phyloP scores from a whole-genome alignment of 768 basidiomycete species.

The Russula sp. region DNA sequence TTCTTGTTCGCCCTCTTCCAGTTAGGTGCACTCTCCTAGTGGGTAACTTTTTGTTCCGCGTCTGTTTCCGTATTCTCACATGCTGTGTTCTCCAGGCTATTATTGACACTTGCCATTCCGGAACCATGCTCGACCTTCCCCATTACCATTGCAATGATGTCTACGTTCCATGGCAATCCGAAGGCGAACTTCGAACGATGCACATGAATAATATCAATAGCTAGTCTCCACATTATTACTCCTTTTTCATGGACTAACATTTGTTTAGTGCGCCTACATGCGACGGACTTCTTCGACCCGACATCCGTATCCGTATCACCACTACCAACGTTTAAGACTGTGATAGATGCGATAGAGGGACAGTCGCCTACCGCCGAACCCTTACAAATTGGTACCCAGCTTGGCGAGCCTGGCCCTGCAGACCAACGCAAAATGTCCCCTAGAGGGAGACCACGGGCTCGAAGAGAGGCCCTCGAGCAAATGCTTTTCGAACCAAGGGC shows the following conservation, averaged over 20 bases:
- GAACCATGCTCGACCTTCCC: conserved; percentile 33
- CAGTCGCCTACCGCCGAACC: not conserved
- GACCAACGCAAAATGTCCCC: no score
- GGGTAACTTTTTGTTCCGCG: not conserved
- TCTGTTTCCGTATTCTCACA: not conserved
- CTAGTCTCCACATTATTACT: not conserved
- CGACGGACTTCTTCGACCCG: not conserved
- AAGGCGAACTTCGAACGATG: conserved; percentile 30
- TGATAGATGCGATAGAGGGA: conserved; percentile 1
- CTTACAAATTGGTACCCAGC: not conserved
- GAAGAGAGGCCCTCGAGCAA: not conserved
- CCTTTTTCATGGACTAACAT: not conserved
- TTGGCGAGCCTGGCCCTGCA: no score
- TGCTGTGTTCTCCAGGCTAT: conserved; percentile 23
- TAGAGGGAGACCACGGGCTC: not conserved
- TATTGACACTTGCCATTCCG: conserved; percentile 34
- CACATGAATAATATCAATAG: conserved; percentile 27
- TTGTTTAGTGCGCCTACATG: conserved; percentile 22
- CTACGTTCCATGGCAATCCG: conserved; percentile 33
- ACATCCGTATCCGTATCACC: not conserved
- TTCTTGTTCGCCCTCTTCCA: conserved; percentile 30
- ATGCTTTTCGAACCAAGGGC: conserved; percentile 19
- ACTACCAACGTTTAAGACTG: not conserved
- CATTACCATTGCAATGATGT: conserved; percentile 33
- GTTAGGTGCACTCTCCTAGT: conserved; percentile 28